Evolutionary conservation across 208 protist species (phyloP), one percentile per base, ranked within the genome.

Genomic region (Acanthamoeba sp.): DNA sequence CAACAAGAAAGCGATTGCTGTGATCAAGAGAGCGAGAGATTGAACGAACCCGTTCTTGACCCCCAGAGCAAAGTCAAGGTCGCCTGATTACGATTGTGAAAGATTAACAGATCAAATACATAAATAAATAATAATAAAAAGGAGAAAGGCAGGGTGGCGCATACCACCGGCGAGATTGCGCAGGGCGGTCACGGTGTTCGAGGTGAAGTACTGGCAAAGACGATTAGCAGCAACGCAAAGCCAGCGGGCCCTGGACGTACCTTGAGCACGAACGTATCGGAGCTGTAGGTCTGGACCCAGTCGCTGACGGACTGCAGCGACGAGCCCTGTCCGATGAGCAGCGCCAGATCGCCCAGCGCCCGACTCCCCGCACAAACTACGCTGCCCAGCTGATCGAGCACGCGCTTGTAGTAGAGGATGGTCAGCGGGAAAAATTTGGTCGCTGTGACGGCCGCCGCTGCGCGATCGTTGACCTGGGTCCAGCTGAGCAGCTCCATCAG

Each of bases 391-490:
- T 5, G 1, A 48, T 90, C 82, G 18, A 90, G 59, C 45, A 90
- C n/a, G 32, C 82, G 45, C 82, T 90, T 90, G 55, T 62, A 90
- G 45, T 90, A 90, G 52, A 62, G 27, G 20, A 14, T 66, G 10
- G 82, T 90, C 12, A 90, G n/a, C 52, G 82, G 16, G 55, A 69
- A 90, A 5, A 27, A 27, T 18, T 52, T 52, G 48, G n/a, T 48
- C 82, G 50, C 45, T 20, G 29, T 29, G 45, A 90, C 64, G 48
- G 82, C 82, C 14, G 82, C 6, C 20, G 48, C 9, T 4, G 45
- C 45, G 45, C 45, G 82, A 22, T 90, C n/a, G 82, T 90, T 90
- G 52, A 90, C 82, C 34, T 90, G 82, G 1, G 45, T 57, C 82
- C 82, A 90, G 55, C 82, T 90, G 82, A 90, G 45, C 10, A 90